A percentile compares a stretch with the other conserved stretches of the same genome.
Evolutionary conservation across 179 eudicot species (phyloP).

Genomic region (Nepenthes alata): DNA sequence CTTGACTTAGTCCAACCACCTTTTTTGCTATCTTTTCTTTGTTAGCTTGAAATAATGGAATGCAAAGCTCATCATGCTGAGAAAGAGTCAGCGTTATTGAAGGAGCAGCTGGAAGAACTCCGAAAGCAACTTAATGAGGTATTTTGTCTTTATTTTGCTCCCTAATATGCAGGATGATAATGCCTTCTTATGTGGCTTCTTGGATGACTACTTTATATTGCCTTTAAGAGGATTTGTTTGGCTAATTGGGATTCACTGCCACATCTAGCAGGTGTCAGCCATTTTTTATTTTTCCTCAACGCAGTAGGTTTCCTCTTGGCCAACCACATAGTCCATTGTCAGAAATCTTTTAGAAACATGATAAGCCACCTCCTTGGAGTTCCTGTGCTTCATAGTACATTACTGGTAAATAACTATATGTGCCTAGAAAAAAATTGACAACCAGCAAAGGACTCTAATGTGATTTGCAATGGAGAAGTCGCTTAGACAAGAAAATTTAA

Average conservation of each 20-base stretch:
- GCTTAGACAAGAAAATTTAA: too few relatives aligned
- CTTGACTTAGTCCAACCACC: background rate
- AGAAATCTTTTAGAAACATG: too few relatives aligned
- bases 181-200: background rate
- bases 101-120: conserved; percentile 53
- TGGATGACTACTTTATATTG: background rate
- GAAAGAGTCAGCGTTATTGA: conserved; percentile 47
- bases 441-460: too few relatives aligned
- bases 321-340: too few relatives aligned
- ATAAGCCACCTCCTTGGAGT: too few relatives aligned
- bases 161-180: background rate
- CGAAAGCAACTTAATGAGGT: conserved; percentile 51
- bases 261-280: too few relatives aligned
- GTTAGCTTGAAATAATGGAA: conserved; percentile 77
- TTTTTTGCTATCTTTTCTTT: conserved; percentile 1
- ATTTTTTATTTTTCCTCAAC: too few relatives aligned
- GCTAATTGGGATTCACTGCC: background rate
- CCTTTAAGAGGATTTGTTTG: background rate
- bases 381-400: too few relatives aligned
- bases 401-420: too few relatives aligned
- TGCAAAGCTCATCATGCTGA: conserved; percentile 64
- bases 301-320: too few relatives aligned
- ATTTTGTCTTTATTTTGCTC: conserved; percentile 2
- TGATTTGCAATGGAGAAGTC: too few relatives aligned
- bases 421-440: too few relatives aligned